A percentile compares a stretch with the other conserved stretches of the same genome.
These are phyloP conservation scores for Hymenoscyphus occultus DNA, from an alignment of 2,329 filamentous ascomycete genomes.

Conservation along the genomic window DNA sequence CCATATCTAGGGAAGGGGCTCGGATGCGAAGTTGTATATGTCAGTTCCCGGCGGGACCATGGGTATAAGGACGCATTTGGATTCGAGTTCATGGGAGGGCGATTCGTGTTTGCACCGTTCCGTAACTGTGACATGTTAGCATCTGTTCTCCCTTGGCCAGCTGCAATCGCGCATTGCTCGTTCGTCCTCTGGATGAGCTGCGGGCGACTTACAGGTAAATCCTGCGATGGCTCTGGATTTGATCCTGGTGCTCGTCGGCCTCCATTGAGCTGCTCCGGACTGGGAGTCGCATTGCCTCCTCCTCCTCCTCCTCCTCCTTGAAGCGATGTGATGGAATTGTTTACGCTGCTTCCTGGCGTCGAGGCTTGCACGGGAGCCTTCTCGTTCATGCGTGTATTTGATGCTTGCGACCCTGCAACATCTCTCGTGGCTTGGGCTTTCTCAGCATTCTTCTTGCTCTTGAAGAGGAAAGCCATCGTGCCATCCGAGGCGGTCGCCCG, in stretches of 20 bases:
- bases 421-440: constrained; percentile 46
- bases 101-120: constrained; percentile 44
- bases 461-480: constrained; percentile 78
- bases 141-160: not conserved
- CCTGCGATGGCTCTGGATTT: constrained; percentile 32
- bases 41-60: constrained; percentile 88
- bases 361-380: constrained; percentile 63
- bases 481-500: constrained; percentile 35
- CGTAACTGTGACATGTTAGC: constrained; percentile 45
- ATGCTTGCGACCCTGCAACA: constrained; percentile 41
- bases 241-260: constrained; percentile 49
- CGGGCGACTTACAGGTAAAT: constrained; percentile 40
- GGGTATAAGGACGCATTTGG: constrained; percentile 84
- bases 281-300: constrained; percentile 29
- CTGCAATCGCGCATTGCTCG: not conserved
- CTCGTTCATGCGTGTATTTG: constrained; percentile 47
- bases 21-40: constrained; percentile 75
- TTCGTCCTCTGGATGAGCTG: constrained; percentile 11
- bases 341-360: constrained; percentile 54
- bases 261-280: constrained; percentile 48
- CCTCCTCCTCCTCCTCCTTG: constrained; percentile 38
- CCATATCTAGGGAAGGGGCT: constrained; percentile 96
- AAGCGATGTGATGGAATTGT: constrained; percentile 63
- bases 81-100: constrained; percentile 40
- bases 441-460: constrained; percentile 74